Conservation (phyloP, 768 basidiomycete species). For the Suillus fuscotomentosus region DNA sequence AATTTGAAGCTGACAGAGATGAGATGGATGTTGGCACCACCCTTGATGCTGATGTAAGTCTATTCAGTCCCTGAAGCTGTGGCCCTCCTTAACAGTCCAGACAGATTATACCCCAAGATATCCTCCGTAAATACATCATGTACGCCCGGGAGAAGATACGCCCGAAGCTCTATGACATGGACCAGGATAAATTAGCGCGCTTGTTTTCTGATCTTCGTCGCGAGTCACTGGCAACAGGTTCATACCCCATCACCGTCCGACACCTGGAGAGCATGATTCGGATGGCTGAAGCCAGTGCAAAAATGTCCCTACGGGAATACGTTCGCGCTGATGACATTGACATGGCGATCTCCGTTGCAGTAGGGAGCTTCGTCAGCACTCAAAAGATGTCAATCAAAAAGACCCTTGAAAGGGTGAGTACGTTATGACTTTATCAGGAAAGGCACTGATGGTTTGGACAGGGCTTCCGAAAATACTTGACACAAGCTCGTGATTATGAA, state of each 20-base stretch:
- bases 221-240: slow-evolving; percentile 97
- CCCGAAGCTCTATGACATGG: slow-evolving; percentile 92
- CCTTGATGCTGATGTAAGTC: slow-evolving; percentile 84
- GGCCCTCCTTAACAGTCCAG: slow-evolving; percentile 10
- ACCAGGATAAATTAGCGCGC: slow-evolving; percentile 92
- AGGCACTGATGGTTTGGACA: slow-evolving; percentile 31
- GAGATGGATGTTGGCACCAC: slow-evolving; percentile 93
- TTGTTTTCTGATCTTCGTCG: slow-evolving; percentile 94
- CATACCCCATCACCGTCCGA: slow-evolving; percentile 96
- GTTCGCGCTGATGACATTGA: slow-evolving; percentile 97
- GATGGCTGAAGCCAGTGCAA: slow-evolving; percentile 97
- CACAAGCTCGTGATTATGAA: slow-evolving; percentile 93
- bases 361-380: slow-evolving; percentile 92
- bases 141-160: slow-evolving; percentile 91
- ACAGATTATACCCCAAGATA: slow-evolving; percentile 95
- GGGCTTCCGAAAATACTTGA: slow-evolving; percentile 98
- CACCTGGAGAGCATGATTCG: slow-evolving; percentile 99
- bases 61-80: neutral
- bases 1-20: slow-evolving; percentile 82
- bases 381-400: slow-evolving; percentile 99
- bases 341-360: slow-evolving; percentile 92
- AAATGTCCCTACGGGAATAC: slow-evolving; percentile 96
- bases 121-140: slow-evolving; percentile 98
- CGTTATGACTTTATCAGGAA: neutral
- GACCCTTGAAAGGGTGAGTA: slow-evolving; percentile 81